phyloP scores from a whole-genome alignment of 2,329 filamentous ascomycete species.

The Cordyceps javanica region DNA sequence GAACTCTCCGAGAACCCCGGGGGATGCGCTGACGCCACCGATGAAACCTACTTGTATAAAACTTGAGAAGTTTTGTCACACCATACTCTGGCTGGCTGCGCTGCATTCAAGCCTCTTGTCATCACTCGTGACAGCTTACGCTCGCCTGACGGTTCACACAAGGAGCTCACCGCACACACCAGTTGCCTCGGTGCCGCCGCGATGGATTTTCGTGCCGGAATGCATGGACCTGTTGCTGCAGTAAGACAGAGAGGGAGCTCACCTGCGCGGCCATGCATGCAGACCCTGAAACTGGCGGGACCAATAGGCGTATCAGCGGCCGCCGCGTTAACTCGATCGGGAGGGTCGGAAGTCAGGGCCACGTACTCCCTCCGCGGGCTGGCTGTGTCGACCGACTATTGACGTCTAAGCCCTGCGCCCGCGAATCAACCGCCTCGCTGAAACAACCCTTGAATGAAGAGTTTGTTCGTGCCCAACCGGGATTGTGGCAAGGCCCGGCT shows the following conservation, averaged over 20 bases:
- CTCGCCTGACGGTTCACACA: neutral
- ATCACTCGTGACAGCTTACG: neutral
- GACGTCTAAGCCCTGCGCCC: neutral
- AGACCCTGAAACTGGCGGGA: conserved; percentile 6
- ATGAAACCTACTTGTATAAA: neutral
- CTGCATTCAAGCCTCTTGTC: neutral
- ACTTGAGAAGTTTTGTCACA: neutral
- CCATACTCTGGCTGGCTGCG: neutral
- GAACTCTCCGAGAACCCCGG: neutral
- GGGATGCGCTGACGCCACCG: neutral
- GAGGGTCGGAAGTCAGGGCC: neutral
- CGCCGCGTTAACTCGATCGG: conserved; percentile 1
- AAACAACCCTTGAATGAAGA: neutral
- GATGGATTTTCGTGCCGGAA: neutral
- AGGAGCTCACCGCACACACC: neutral
- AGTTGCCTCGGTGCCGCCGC: no score
- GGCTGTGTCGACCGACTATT: neutral
- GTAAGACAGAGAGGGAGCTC: conserved; percentile 1
- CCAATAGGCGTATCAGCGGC: neutral
- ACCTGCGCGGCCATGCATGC: neutral
- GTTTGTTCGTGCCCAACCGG: neutral
- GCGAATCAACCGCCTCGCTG: neutral
- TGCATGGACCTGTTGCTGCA: neutral
- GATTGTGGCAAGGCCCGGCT: neutral
- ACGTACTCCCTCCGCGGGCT: neutral